A percentile compares a stretch with the other conserved stretches of the same genome.
Evolutionary conservation across 2,329 filamentous ascomycete genomes (phyloP).

Genomic region (Scleromitrula shiraiana): DNA sequence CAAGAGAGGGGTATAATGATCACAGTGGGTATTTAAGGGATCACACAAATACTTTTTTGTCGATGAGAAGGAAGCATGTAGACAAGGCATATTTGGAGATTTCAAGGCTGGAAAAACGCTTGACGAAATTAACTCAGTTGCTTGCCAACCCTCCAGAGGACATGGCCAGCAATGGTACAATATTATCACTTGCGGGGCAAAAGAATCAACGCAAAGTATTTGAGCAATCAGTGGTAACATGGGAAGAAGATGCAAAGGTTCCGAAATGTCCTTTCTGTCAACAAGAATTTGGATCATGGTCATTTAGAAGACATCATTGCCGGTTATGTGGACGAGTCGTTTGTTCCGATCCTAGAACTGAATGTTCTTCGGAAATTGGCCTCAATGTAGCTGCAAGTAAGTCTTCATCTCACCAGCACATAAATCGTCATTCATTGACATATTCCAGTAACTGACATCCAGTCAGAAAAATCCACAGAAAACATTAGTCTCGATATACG

Average conservation of each 20-base stretch:
- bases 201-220: slow-evolving; percentile 71
- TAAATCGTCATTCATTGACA: slow-evolving; percentile 21
- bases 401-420: slow-evolving; percentile 25
- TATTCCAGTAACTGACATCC: slow-evolving; percentile 30
- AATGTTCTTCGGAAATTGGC: slow-evolving; percentile 76
- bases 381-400: slow-evolving; percentile 64
- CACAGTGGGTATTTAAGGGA: slow-evolving; percentile 65
- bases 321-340: slow-evolving; percentile 88
- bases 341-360: slow-evolving; percentile 78
- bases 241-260: slow-evolving; percentile 86
- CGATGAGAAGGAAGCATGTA: slow-evolving; percentile 65
- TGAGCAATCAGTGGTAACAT: slow-evolving; percentile 87
- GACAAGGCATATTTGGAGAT: slow-evolving; percentile 84
- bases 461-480: slow-evolving; percentile 40
- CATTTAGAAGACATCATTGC: slow-evolving; percentile 90
- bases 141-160: slow-evolving; percentile 69
- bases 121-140: slow-evolving; percentile 82
- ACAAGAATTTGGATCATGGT: slow-evolving; percentile 90
- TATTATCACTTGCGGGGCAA: slow-evolving; percentile 55
- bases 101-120: slow-evolving; percentile 79
- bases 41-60: slow-evolving; percentile 62
- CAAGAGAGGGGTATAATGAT: slow-evolving; percentile 90
- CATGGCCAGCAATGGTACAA: slow-evolving; percentile 39
- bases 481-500: slow-evolving; percentile 69
- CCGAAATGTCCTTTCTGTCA: slow-evolving; percentile 85